phyloP scores from a whole-genome alignment of 2,329 filamentous ascomycete genomes.

The Canariomyces notabilis region DNA sequence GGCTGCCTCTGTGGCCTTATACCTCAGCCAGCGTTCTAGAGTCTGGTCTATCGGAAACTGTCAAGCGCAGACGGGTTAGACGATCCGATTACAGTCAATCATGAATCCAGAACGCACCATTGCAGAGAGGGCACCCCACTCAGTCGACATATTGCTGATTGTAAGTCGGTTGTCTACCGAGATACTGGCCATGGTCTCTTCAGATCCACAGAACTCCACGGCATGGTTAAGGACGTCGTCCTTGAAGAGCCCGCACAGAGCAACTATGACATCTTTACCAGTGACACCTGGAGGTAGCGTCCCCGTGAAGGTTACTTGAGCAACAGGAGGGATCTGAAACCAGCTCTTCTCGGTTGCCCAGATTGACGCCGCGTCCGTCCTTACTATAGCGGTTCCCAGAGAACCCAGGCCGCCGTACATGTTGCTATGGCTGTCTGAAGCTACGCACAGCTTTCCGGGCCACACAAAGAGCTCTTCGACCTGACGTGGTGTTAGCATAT shows the following conservation, averaged over 20 bases:
- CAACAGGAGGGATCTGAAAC: constrained; percentile 83
- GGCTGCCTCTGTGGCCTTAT: constrained; percentile 68
- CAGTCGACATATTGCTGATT: constrained; percentile 70
- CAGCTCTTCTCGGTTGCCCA: constrained; percentile 80
- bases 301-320: constrained; percentile 73
- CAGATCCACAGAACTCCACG: constrained; percentile 79
- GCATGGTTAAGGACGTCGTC: constrained; percentile 88
- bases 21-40: constrained; percentile 67
- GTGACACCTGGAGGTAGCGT: constrained; percentile 72
- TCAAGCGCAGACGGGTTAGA: too few species aligned
- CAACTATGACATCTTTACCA: constrained; percentile 91
- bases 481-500: too few species aligned
- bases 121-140: constrained; percentile 65
- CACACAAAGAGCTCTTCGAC: constrained; percentile 78
- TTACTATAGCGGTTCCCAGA: constrained; percentile 74
- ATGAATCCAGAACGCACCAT: too few species aligned
- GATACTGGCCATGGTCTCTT: constrained; percentile 69
- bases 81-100: too few species aligned
- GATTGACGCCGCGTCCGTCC: constrained; percentile 81
- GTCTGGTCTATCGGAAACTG: constrained; percentile 72
- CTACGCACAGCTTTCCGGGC: constrained; percentile 80
- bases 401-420: constrained; percentile 78
- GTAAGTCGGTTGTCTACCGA: constrained; percentile 64
- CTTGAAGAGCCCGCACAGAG: constrained; percentile 80
- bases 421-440: constrained; percentile 71